These are phyloP conservation scores for Linderina pennispora DNA, from an alignment of 192 early-diverging fungal genomes.

Conservation along the genomic window DNA sequence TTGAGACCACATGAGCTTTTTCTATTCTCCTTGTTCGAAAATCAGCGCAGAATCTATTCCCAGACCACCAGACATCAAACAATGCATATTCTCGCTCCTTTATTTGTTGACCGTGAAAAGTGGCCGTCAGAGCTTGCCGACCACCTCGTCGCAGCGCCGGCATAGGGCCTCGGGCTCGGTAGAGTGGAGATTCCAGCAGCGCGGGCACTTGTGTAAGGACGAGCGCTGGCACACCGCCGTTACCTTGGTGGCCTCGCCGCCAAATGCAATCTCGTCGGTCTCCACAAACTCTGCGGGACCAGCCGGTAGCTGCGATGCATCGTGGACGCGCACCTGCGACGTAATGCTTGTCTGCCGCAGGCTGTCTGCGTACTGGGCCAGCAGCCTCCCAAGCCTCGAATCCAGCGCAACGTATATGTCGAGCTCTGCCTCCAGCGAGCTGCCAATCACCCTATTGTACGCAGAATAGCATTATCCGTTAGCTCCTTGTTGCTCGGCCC, in stretches of 20 bases:
- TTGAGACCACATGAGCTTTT: no score
- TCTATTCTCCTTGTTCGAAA: no score
- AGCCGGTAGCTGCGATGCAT: not conserved
- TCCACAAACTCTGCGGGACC: not conserved
- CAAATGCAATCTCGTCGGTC: slow-evolving; percentile 17
- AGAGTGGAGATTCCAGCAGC: slow-evolving; percentile 69
- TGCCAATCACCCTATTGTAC: slow-evolving; percentile 18
- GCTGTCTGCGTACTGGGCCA: slow-evolving; percentile 11
- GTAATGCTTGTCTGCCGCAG: slow-evolving; percentile 30
- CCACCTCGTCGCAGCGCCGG: slow-evolving; percentile 48
- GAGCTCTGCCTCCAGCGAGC: slow-evolving; percentile 42
- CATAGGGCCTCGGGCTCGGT: slow-evolving; percentile 48
- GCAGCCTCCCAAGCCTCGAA: slow-evolving; percentile 17
- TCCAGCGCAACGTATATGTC: slow-evolving; percentile 25
- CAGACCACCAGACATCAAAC: not conserved
- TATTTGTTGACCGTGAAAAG: no score
- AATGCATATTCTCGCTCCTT: no score
- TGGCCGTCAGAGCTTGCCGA: slow-evolving; percentile 7
- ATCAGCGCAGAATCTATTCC: no score
- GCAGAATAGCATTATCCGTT: not conserved
- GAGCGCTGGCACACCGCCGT: slow-evolving; percentile 50
- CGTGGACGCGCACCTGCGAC: slow-evolving; percentile 13
- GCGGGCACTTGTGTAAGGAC: slow-evolving; percentile 63
- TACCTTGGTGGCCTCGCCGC: slow-evolving; percentile 3
- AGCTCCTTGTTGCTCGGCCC: not conserved